Evolutionary conservation across 2,329 filamentous ascomycete genomes (phyloP), one percentile per base, ranked within the genome.

Genomic region (Fusarium concolor): DNA sequence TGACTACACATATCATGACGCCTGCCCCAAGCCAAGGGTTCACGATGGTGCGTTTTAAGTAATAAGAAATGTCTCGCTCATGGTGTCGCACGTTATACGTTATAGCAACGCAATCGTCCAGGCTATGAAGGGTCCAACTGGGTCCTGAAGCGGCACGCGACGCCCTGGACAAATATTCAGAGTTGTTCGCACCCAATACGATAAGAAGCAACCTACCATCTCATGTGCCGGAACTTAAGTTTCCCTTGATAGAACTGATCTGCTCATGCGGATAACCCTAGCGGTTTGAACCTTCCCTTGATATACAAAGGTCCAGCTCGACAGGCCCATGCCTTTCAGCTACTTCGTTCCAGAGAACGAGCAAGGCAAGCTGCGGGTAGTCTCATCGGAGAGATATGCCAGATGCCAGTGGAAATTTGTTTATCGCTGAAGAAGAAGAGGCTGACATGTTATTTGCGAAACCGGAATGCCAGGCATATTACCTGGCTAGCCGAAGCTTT

Each of bases 391-490:
- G 22, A 52, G 12, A 39, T 18, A 45, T 22, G 41, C 8, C 18
- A 29, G 20, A 47, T 42, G 20, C 22, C n/a, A 33, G 41, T 49
- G 28, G 41, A 51, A n/a, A 39, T 35, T 47, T 28, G 26, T 22
- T 37, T 22, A 39, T 35, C 29, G 26, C 26, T 35, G n/a, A 18
- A 35, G 31, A 35, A 26, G 22, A 47, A n/a, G n/a, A n/a, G 52
- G 26, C 39, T 28, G 28, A 60, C 18, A 50, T 56, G 35, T 38
- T 43, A 26, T 20, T 29, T 45, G 33, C 26, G 18, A 41, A 29
- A 37, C n/a, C 20, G 67, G 69, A 72, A 73, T 72, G 64, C 28
- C 62, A 31, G 37, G 46, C 22, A 43, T 44, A 59, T 61, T 56
- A 56, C 52, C 46, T 41, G 28, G 26, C 7, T 56, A 29, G 47